A percentile compares a stretch with the other conserved stretches of the same genome.
phyloP scores from a whole-genome alignment of 2,329 filamentous ascomycete genomes.

The Claviceps maximensis region DNA sequence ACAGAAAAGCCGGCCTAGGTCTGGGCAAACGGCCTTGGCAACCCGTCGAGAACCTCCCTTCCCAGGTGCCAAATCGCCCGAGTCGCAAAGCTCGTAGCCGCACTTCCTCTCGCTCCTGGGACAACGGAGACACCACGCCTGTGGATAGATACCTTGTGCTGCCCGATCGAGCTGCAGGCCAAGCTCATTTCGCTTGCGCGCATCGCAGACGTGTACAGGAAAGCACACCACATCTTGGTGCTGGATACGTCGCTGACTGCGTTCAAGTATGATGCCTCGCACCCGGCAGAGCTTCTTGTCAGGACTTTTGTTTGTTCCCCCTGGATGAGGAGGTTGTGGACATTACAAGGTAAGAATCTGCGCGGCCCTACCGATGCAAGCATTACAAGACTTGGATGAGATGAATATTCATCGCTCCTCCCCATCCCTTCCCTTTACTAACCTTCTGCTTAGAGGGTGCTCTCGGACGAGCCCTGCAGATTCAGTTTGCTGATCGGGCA shows the following conservation, averaged over 20 bases:
- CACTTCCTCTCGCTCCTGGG: constrained; percentile 6
- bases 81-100: constrained; percentile 13
- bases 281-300: constrained; percentile 15
- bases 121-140: constrained; percentile 10
- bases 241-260: constrained; percentile 19
- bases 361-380: no score
- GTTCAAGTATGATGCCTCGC: constrained; percentile 7
- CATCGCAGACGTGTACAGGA: constrained; percentile 21
- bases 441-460: constrained; percentile 18
- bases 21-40: constrained; percentile 24
- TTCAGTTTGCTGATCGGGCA: constrained; percentile 20
- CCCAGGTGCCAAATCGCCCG: constrained; percentile 18
- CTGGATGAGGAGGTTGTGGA: constrained; percentile 28
- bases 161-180: constrained; percentile 13
- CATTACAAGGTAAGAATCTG: constrained; percentile 17
- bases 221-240: constrained; percentile 19
- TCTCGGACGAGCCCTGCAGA: constrained; percentile 17
- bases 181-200: constrained; percentile 18
- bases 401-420: no score
- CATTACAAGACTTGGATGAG: no score
- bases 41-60: constrained; percentile 17
- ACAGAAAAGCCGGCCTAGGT: constrained; percentile 10
- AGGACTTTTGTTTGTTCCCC: constrained; percentile 19
- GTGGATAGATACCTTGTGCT: constrained; percentile 24
- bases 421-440: neutral